A percentile compares a stretch with the other conserved stretches of the same genome.
These are phyloP conservation scores for Alternaria metachromatica DNA, from an alignment of 2,329 filamentous ascomycete species.

Conservation along the genomic window DNA sequence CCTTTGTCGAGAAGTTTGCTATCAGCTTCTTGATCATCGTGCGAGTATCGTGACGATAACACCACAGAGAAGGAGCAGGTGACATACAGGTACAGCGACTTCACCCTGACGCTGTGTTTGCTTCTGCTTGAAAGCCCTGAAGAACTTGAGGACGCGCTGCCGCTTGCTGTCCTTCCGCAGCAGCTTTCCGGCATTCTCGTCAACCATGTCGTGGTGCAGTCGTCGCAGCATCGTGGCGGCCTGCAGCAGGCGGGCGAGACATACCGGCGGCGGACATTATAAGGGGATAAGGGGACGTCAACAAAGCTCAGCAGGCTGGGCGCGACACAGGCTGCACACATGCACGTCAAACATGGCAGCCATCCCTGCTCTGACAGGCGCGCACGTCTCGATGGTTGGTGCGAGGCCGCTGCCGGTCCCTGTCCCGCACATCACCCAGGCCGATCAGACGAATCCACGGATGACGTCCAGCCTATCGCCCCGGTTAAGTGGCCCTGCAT, in stretches of 20 bases:
- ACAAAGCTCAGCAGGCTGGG: slow-evolving; percentile 32
- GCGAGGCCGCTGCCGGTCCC: slow-evolving; percentile 23
- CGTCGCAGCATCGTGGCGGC: slow-evolving; percentile 39
- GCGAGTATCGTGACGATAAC: background rate
- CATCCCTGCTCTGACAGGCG: slow-evolving; percentile 26
- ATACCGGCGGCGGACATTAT: slow-evolving; percentile 28
- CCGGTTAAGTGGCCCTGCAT: slow-evolving; percentile 8
- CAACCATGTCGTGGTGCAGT: slow-evolving; percentile 29
- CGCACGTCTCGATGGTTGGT: slow-evolving; percentile 24
- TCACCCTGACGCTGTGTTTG: slow-evolving; percentile 21
- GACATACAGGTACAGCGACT: slow-evolving; percentile 26
- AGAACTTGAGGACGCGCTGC: slow-evolving; percentile 41
- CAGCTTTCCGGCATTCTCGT: slow-evolving; percentile 27
- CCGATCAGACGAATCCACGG: slow-evolving; percentile 18
- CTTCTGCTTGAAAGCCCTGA: slow-evolving; percentile 36
- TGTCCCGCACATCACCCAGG: slow-evolving; percentile 30
- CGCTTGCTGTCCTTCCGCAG: slow-evolving; percentile 39
- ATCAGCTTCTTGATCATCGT: slow-evolving; percentile 25
- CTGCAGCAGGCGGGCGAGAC: slow-evolving; percentile 19
- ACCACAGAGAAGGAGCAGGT: slow-evolving; percentile 2
- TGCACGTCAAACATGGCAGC: slow-evolving; percentile 40
- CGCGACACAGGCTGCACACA: slow-evolving; percentile 17
- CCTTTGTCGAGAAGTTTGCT: slow-evolving; percentile 22
- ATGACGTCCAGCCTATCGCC: slow-evolving; percentile 34
- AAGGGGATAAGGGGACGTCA: slow-evolving; percentile 24